Evolutionary conservation across 139 green algal genomes (phyloP).

Genomic region (Protoeuglena noctilucae): DNA sequence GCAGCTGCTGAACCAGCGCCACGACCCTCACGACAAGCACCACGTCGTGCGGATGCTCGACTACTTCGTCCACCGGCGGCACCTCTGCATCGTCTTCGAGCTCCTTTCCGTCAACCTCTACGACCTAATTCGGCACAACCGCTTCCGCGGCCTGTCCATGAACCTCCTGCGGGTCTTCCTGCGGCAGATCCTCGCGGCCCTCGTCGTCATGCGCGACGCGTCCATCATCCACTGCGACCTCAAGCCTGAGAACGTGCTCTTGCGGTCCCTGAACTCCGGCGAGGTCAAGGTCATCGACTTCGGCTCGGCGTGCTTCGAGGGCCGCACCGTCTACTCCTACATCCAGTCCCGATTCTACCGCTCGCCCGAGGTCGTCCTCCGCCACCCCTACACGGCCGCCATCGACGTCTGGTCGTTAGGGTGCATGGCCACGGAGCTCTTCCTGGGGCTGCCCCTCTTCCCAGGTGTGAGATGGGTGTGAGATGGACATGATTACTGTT

Average conservation of each 20-base stretch:
- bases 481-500: neutral
- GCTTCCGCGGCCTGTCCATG: conserved; percentile 74
- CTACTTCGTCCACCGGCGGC: conserved; percentile 73
- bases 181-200: conserved; percentile 61
- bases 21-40: conserved; percentile 53
- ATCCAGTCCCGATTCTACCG: conserved; percentile 94
- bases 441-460: conserved; percentile 87
- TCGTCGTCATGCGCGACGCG: conserved; percentile 61
- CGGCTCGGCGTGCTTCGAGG: conserved; percentile 84
- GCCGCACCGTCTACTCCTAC: conserved; percentile 87
- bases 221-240: conserved; percentile 96
- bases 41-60: conserved; percentile 90
- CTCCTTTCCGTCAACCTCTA: conserved; percentile 91
- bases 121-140: conserved; percentile 89
- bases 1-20: conserved; percentile 71
- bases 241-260: conserved; percentile 97
- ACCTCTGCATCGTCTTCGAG: conserved; percentile 97
- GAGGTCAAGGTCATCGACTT: conserved; percentile 98
- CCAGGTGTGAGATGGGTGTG: conserved; percentile 29
- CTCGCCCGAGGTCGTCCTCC: conserved; percentile 74
- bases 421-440: conserved; percentile 86
- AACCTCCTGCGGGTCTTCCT: conserved; percentile 71
- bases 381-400: conserved; percentile 52
- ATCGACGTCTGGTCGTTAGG: conserved; percentile 97
- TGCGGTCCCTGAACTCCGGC: conserved; percentile 29